Base-by-base conservation (phyloP, 352 stramenopile genomes). In the Globisporangium paroecandrum region DNA sequence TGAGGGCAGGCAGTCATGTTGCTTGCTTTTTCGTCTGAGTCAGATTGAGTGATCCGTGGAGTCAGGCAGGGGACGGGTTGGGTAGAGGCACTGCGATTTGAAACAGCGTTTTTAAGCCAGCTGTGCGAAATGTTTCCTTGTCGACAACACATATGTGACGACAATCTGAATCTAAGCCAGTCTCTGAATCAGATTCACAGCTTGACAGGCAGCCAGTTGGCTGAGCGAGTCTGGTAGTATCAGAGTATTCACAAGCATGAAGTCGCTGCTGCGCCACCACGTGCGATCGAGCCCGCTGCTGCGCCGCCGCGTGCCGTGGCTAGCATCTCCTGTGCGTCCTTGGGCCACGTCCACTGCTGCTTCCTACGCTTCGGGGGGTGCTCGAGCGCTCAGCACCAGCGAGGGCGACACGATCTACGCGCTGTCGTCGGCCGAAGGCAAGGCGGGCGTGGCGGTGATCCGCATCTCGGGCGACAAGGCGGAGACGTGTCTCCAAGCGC, bases 381-480 rank as follows among this genome's bases (percentile, higher is more conserved):
- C 53, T 4, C 22, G 49, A 9, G 53, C 56, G 24, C 36, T 66
- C 18, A 58, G 43, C 32, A 43, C 78, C 0, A 69, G 74, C 20
- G 83, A 87, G 55, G 72, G 69, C n/a, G 89, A 97, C 55, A 98
- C 91, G 4, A 97, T 98, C 70, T 98, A 93, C 69, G 91, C 91
- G 67, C 76, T 98, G 53, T 97, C 90, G 29, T 97, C 90, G 15
- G 90, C 89, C 0, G 78, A 90, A 10, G 89, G 89, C 22, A 89
- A 88, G 41, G 83, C 89, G 27, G 93, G 91, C 29, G 90, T 98
- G 15, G 89, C 91, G 0, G 89, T 98, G 27, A 74, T 98, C 15
- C 86, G 93, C 51, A 88, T 98, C 47, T 98, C 92, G 0, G 92
- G 92, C 6, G 78, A 89, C 18, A 69, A 77, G 10, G 89, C 92